phyloP scores from a whole-genome alignment of 2,329 filamentous ascomycete genomes.

The Aspergillus sp. region DNA sequence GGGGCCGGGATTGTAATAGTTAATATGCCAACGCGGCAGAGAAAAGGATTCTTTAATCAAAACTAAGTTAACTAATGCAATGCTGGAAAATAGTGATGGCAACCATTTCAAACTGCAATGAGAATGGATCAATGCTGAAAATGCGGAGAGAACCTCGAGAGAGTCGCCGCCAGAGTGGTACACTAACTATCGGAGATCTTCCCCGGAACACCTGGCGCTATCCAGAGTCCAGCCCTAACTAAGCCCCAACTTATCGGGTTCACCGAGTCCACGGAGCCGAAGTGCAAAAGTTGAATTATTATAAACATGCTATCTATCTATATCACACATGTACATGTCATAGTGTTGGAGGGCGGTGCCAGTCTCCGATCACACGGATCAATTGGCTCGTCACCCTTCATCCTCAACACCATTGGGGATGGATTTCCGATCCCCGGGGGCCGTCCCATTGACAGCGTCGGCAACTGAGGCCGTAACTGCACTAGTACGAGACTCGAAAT shows the following conservation, averaged over 20 bases:
- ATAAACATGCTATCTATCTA: conserved; percentile 11
- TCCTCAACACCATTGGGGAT: not conserved
- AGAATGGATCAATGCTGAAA: too few relatives aligned
- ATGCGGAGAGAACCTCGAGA: not conserved
- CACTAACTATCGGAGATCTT: too few relatives aligned
- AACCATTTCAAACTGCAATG: too few relatives aligned
- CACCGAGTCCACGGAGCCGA: not conserved
- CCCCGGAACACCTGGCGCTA: not conserved
- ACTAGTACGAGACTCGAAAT: conserved; percentile 44
- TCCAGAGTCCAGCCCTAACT: not conserved
- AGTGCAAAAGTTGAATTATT: not conserved
- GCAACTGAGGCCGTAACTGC: conserved; percentile 19
- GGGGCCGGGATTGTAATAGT: too few relatives aligned
- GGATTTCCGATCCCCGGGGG: conserved; percentile 6
- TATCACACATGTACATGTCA: conserved; percentile 14
- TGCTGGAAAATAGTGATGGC: too few relatives aligned
- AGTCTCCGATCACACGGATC: not conserved
- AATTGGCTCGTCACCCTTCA: not conserved
- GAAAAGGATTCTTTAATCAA: not conserved
- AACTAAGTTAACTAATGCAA: too few relatives aligned
- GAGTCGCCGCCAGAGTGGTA: too few relatives aligned
- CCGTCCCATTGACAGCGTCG: conserved; percentile 21
- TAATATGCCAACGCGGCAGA: not conserved
- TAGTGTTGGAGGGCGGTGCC: not conserved
- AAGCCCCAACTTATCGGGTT: not conserved